Base-by-base conservation (phyloP, 306 rosid species). In the Cucurbita argyrosperma region DNA sequence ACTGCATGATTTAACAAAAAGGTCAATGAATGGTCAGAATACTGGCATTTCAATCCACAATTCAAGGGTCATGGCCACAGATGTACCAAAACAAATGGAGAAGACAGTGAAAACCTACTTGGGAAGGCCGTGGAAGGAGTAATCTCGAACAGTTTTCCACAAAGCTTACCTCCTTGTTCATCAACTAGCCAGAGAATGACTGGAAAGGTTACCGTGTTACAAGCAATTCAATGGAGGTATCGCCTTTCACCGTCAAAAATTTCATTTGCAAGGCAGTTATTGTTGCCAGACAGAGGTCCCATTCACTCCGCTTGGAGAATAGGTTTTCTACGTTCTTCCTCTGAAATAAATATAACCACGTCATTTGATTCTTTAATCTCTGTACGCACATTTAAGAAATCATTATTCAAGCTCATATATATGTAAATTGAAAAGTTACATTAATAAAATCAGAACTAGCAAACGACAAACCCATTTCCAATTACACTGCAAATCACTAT, bases 101-200 rank as follows among this genome's bases (percentile, higher is more conserved):
- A 35, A 64, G 39, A 55, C 79, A 10, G 80, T 84, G 39, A 35
- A 74, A 43, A 84, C 88, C 1, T 87, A 55, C 75, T 54, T 87
- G 59, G 90, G 90, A 14, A 53, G 88, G 69, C 88, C 90, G 18
- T 86, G 88, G 90, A 86, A 84, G 76, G 49, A 71, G 70, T 82
- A 86, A 49, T 84, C 88, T 0, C 75, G 86, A 15, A 86, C 90
- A 0, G 85, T 86, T 40, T 84, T 76, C 72, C 1, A 78, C 42
- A 80, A 80, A 37, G 74, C 61, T 54, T 84, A 74, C 55, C 50
- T 87, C 90, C 90, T 0, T 30, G 82, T 45, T 81, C 84, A 19
- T 77, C 81, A 7, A 86, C 90, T 0, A 23, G 80, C 9, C 50
- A 42, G 2, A 71, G 93, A 52, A 89, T 86, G 7, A 80, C 0